Evolutionary conservation across 805 yeast species (phyloP), one percentile per base, ranked within the genome.

Genomic region (Ogataea pini): DNA sequence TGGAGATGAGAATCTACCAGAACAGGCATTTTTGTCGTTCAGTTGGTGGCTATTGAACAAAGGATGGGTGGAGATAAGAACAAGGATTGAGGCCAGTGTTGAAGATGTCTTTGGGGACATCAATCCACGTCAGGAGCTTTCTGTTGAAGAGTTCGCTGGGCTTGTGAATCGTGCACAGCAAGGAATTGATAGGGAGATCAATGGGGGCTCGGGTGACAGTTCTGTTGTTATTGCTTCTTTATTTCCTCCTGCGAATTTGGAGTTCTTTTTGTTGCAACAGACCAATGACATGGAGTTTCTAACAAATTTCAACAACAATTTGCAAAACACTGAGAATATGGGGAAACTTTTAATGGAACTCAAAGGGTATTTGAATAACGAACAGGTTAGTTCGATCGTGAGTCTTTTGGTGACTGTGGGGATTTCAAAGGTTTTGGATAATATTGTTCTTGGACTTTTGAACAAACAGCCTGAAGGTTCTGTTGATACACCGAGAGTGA

Each of bases 1-100:
- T 17, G 59, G 58, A 25, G 68, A 63, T 39, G 72, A 68, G 31
- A 78, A 78, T 55, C 81, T 77, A 28, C 75, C 84, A 32, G 94
- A 86, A 58, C 92, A 94, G 59, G 85, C 89, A 43, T 92, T 86
- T 63, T 72, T 92, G 40, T 85, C 96, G 0, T 78, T 89, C 52
- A 85, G 91, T 51, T 92, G 97, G 97, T 92, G 97, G 97, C 67
- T 92, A 39, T 72, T 92, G 43, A 90, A 92, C 65, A 80, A 83
- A 54, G 98, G 98, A 0, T 89, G 94, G 90, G 58, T 74, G 18
- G 70, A 73, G 28, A 69, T 88, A 29, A 73, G 79, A 18, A 68
- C 72, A 24, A 67, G 75, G 17, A 79, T 89, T 24, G 80, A 81
- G 58, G 61, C 65, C 1, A 70, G 78, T 3, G 91, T 92, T 3